Percentiles rank a stretch among this genome's conserved stretches.
These are phyloP conservation scores for Phalaenopsis hybrid DNA, from an alignment of 116 monocot species.

Conservation along the genomic window DNA sequence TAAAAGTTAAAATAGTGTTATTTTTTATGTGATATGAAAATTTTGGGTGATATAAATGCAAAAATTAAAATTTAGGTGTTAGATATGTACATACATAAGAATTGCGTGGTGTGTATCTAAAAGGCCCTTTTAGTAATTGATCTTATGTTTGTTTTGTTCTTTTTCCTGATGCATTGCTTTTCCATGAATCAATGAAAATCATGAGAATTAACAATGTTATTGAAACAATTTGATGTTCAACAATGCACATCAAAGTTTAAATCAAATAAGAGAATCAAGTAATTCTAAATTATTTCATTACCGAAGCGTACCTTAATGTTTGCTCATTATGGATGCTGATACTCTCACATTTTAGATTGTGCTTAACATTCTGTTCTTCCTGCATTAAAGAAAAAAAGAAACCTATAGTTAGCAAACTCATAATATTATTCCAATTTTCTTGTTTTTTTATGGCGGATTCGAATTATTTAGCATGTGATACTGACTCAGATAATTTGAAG, in stretches of 20 bases:
- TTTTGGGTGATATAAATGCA: too few relatives aligned
- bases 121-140: background rate
- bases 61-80: too few relatives aligned
- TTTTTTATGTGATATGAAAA: too few relatives aligned
- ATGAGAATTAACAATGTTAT: background rate
- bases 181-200: background rate
- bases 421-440: background rate
- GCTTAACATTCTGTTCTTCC: background rate
- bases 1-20: too few relatives aligned
- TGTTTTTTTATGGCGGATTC: background rate
- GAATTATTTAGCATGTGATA: background rate
- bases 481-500: background rate
- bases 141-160: background rate
- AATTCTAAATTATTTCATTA: background rate
- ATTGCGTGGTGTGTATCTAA: too few relatives aligned
- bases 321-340: background rate
- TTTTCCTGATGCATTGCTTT: background rate
- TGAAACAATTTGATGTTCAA: background rate
- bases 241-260: background rate
- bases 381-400: conserved; percentile 2
- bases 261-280: background rate
- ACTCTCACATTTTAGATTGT: background rate
- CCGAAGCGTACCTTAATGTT: background rate
- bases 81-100: too few relatives aligned
- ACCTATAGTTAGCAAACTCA: background rate